Evolutionary conservation across 1,284 basidiomycete genomes (phyloP).

Genomic region (Sporisorium sorghi): DNA sequence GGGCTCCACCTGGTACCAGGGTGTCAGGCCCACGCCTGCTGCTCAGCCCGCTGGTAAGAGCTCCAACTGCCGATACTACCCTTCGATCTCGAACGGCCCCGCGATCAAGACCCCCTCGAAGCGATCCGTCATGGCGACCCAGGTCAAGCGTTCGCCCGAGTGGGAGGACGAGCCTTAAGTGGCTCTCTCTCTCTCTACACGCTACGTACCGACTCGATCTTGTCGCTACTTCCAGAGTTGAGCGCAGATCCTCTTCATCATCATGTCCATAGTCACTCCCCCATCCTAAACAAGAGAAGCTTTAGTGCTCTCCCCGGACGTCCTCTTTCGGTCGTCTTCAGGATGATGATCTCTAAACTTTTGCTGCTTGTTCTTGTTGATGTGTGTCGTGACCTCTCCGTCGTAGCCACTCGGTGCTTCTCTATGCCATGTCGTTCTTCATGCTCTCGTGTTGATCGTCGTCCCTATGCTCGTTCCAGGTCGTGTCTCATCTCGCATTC

Average conservation of each 20-base stretch:
- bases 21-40: conserved; percentile 48
- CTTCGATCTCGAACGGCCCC: conserved; percentile 52
- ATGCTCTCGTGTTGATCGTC: conserved; percentile 9
- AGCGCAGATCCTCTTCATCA: conserved; percentile 26
- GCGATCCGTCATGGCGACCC: conserved; percentile 53
- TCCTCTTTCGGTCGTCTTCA: conserved; percentile 12
- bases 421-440: conserved; percentile 18
- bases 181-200: conserved; percentile 2
- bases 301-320: conserved; percentile 28
- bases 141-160: conserved; percentile 51
- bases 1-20: conserved; percentile 62
- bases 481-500: conserved; percentile 12
- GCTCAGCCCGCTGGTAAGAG: conserved; percentile 49
- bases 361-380: conserved; percentile 14
- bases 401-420: conserved; percentile 2
- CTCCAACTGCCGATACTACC: conserved; percentile 59
- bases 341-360: conserved; percentile 27
- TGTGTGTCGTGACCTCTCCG: background rate
- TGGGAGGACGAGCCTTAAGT: conserved; percentile 47
- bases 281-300: conserved; percentile 8
- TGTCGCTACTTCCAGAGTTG: conserved; percentile 45
- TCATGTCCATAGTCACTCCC: conserved; percentile 26
- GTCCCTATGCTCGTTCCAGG: conserved; percentile 16
- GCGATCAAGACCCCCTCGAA: conserved; percentile 54
- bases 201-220: conserved; percentile 14